Evolutionary conservation across 805 yeast species (phyloP), one percentile per base, ranked within the genome.

Genomic region (Saturnispora dispora): DNA sequence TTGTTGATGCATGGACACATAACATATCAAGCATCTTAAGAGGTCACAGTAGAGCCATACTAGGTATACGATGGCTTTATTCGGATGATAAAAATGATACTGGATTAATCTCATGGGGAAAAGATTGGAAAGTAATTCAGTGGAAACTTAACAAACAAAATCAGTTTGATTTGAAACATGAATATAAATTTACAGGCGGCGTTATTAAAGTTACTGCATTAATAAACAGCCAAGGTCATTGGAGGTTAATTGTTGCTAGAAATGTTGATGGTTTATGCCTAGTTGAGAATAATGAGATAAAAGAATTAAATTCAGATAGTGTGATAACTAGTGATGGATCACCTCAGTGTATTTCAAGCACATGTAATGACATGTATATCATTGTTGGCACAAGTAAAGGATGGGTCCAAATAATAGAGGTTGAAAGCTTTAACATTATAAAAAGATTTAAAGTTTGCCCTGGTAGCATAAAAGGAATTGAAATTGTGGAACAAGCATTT

Each of bases 311-410:
- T 5, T 42, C 20, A 27, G 10, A 13, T 22, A 35, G 18, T 20
- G 48, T 30, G n/a, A 11, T 32, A 18, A 28, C 4, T 15, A 50
- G 27, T 30, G 45, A 32, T 28, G 53, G 30, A 3, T 35, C 28
- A 18, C 27, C 39, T 17, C 40, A 53, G 17, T 55, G 58, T 42
- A 44, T 53, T 32, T 42, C 41, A n/a, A 15, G 50, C 2, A 27
- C 49, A 18, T 45, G 76, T 2, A 61, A 72, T 47, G 89, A 83
- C 2, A 71, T 68, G 17, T 78, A 72, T 52, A 71, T 88, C 2
- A 68, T 88, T 36, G 71, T 83, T 0, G 97, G 96, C 0, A 88
- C 95, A 2, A 82, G 82, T 52, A 83, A 85, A 63, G 97, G 97
- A 1, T 77, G 81, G 76, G 58, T 90, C 13, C 81, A 81, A 54